phyloP scores from a whole-genome alignment of 345 rosid genomes.

The Corchorus olitorius region DNA sequence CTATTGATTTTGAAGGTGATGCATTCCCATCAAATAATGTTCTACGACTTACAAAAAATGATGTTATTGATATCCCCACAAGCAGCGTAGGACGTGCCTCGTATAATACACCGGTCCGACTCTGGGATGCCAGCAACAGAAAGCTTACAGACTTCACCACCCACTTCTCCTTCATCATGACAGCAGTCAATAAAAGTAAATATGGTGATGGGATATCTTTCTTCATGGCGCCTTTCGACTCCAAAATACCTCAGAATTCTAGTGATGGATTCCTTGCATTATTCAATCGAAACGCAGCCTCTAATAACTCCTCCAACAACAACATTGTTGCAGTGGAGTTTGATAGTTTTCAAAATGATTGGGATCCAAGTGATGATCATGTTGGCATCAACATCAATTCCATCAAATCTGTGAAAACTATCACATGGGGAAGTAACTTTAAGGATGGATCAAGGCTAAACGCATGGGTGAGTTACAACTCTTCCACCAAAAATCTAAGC shows the following conservation, averaged over 20 bases:
- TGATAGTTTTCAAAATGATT: conserved; percentile 38
- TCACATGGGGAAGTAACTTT: conserved; percentile 41
- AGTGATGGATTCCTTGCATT: conserved; percentile 49
- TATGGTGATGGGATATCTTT: conserved; percentile 57
- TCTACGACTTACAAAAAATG: conserved; percentile 49
- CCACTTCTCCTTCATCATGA: conserved; percentile 44
- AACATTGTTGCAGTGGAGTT: conserved; percentile 45
- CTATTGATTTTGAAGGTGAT: conserved; percentile 43
- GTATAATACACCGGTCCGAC: conserved; percentile 33
- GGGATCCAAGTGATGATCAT: conserved; percentile 55
- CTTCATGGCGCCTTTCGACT: conserved; percentile 46
- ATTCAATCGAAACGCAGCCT: conserved; percentile 19
- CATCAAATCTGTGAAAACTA: conserved; percentile 34
- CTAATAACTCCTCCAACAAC: neutral
- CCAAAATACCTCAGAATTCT: conserved; percentile 44
- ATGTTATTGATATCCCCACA: conserved; percentile 16
- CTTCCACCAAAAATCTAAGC: conserved; percentile 49
- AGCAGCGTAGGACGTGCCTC: conserved; percentile 54
- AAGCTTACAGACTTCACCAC: conserved; percentile 51
- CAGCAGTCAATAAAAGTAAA: neutral
- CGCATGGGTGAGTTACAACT: conserved; percentile 55
- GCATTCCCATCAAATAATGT: conserved; percentile 27
- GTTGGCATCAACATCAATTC: conserved; percentile 61
- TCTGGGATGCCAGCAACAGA: conserved; percentile 49
- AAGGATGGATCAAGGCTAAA: conserved; percentile 40